phyloP scores from a whole-genome alignment of 805 yeast genomes.

The Candida germanica region DNA sequence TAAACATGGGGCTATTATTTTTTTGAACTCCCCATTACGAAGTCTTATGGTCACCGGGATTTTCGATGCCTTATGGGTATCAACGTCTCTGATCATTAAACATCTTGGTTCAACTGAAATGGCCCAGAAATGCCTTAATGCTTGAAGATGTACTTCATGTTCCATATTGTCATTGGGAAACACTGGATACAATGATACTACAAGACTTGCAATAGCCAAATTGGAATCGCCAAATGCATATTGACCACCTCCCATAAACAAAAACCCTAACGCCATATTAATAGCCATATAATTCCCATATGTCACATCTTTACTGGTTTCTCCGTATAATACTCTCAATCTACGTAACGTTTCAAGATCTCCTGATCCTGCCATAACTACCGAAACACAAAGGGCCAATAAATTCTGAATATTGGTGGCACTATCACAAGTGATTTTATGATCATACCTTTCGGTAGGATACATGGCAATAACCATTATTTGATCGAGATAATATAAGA shows the following conservation, averaged over 20 bases:
- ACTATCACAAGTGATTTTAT: slow-evolving; percentile 51
- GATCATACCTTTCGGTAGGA: slow-evolving; percentile 52
- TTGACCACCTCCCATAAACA: slow-evolving; percentile 91
- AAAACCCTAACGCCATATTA: slow-evolving; percentile 80
- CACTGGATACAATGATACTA: slow-evolving; percentile 76
- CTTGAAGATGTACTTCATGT: slow-evolving; percentile 70
- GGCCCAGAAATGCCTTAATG: slow-evolving; percentile 88
- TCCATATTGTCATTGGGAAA: slow-evolving; percentile 45
- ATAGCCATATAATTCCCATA: slow-evolving; percentile 77
- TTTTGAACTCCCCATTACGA: slow-evolving; percentile 34
- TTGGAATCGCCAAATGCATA: slow-evolving; percentile 68
- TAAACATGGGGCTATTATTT: slow-evolving; percentile 59
- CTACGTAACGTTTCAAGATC: slow-evolving; percentile 76
- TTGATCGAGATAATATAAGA: slow-evolving; percentile 54
- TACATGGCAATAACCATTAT: slow-evolving; percentile 42
- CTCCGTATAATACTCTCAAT: slow-evolving; percentile 65
- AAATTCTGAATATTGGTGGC: slow-evolving; percentile 56
- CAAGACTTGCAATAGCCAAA: slow-evolving; percentile 63
- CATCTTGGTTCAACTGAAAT: slow-evolving; percentile 79
- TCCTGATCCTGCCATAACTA: slow-evolving; percentile 89
- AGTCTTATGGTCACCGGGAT: slow-evolving; percentile 39
- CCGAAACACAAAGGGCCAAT: slow-evolving; percentile 60
- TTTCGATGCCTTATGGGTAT: slow-evolving; percentile 53
- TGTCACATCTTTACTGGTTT: slow-evolving; percentile 41
- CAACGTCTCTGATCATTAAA: slow-evolving; percentile 70